These are phyloP conservation scores for Hypholoma sublateritium DNA, from an alignment of 768 basidiomycete species.

Conservation along the genomic window DNA sequence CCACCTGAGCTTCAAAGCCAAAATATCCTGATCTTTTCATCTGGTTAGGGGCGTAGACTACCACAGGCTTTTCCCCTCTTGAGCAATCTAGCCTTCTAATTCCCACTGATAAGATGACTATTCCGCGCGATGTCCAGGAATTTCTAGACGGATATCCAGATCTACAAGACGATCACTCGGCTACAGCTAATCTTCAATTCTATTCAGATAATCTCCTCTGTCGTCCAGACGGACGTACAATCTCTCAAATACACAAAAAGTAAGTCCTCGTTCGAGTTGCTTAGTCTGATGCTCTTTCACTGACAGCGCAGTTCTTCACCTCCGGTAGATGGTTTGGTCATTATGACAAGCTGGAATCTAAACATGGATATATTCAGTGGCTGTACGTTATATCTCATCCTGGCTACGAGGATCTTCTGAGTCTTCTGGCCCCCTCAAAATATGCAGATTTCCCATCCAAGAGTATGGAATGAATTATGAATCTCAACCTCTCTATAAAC, in stretches of 20 bases:
- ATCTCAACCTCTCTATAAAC: constrained; percentile 64
- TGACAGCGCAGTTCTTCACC: constrained; percentile 12
- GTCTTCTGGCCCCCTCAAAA: neutral
- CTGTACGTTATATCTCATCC: constrained; percentile 43
- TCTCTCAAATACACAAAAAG: constrained; percentile 65
- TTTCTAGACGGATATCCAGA: constrained; percentile 58
- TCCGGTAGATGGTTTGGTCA: constrained; percentile 62
- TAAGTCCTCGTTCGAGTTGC: constrained; percentile 19
- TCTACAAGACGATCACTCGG: constrained; percentile 34
- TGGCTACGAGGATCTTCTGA: neutral
- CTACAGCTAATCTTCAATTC: constrained; percentile 56
- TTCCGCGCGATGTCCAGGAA: constrained; percentile 56
- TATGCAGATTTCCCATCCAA: constrained; percentile 65
- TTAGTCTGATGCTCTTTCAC: neutral
- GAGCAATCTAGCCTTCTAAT: no score
- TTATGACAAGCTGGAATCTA: constrained; percentile 59
- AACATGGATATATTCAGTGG: constrained; percentile 81
- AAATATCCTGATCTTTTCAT: no score
- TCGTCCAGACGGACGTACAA: constrained; percentile 56
- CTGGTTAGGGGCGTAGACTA: no score
- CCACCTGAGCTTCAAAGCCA: no score
- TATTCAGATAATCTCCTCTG: constrained; percentile 58
- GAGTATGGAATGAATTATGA: constrained; percentile 72
- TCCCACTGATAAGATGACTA: constrained; percentile 29
- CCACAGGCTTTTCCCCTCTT: no score